These are phyloP conservation scores for Shiraia bambusicola DNA, from an alignment of 2,329 filamentous ascomycete genomes.

Conservation along the genomic window DNA sequence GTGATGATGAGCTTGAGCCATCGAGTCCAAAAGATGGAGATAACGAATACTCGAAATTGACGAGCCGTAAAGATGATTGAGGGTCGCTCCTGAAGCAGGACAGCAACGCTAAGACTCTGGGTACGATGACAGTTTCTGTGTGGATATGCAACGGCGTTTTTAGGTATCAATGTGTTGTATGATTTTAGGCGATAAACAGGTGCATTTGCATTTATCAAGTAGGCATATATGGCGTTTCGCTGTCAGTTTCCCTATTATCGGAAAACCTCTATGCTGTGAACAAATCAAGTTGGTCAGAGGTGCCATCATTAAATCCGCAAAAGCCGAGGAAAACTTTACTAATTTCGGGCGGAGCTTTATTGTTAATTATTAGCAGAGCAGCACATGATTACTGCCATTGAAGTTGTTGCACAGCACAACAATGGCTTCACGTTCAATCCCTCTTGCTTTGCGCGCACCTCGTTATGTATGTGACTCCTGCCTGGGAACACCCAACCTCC, in stretches of 20 bases:
- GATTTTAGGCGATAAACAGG: neutral
- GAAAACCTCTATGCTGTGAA: neutral
- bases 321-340: constrained; percentile 13
- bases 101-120: constrained; percentile 2
- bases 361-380: neutral
- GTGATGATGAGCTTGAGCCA: constrained; percentile 64
- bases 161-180: constrained; percentile 7
- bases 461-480: constrained; percentile 27
- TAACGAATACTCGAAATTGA: constrained; percentile 36
- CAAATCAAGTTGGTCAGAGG: neutral
- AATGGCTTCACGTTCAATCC: constrained; percentile 14
- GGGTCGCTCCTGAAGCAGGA: constrained; percentile 2
- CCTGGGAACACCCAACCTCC: constrained; percentile 5
- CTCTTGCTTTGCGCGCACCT: constrained; percentile 3
- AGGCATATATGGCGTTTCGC: constrained; percentile 9
- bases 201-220: neutral
- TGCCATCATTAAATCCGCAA: constrained; percentile 17
- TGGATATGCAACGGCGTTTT: constrained; percentile 14
- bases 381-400: neutral
- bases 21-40: constrained; percentile 49
- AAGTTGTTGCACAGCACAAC: neutral
- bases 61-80: constrained; percentile 39
- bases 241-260: too few relatives aligned
- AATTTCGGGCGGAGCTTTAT: constrained; percentile 14
- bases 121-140: constrained; percentile 2